A percentile compares a stretch with the other conserved stretches of the same genome.
These are phyloP conservation scores for Phytopythium oedochilum DNA, from an alignment of 352 stramenopile species.

Conservation along the genomic window DNA sequence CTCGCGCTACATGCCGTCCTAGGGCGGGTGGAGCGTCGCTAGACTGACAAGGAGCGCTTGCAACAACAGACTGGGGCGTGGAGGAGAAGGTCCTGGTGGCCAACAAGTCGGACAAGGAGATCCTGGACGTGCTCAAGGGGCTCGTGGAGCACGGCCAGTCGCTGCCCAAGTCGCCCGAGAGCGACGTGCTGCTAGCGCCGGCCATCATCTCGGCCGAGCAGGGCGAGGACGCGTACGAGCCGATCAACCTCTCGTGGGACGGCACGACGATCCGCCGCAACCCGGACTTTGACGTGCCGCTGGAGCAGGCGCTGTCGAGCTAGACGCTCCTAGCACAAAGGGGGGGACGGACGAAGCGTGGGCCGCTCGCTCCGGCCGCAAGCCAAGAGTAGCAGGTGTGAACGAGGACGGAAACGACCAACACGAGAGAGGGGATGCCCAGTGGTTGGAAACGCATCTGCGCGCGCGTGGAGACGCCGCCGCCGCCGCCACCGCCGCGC, in stretches of 20 bases:
- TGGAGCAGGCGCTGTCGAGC: slow-evolving; percentile 48
- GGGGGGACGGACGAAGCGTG: too few species aligned
- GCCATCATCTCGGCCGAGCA: slow-evolving; percentile 69
- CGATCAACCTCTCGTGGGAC: slow-evolving; percentile 85
- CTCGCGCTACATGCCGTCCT: too few species aligned
- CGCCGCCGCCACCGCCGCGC: too few species aligned
- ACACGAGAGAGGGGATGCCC: slow-evolving; percentile 15
- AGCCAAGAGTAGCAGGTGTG: slow-evolving; percentile 4
- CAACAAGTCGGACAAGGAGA: slow-evolving; percentile 84
- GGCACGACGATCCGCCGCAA: slow-evolving; percentile 75
- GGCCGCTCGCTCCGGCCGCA: background rate
- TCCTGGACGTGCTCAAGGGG: slow-evolving; percentile 66
- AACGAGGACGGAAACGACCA: slow-evolving; percentile 20
- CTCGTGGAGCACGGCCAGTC: slow-evolving; percentile 68
- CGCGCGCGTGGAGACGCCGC: too few species aligned
- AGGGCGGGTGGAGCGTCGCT: too few species aligned
- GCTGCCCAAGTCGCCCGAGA: slow-evolving; percentile 84
- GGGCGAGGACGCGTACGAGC: slow-evolving; percentile 70
- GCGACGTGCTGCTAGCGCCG: slow-evolving; percentile 63
- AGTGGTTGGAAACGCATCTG: slow-evolving; percentile 2
- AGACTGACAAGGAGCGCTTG: too few species aligned
- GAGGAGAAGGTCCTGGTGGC: slow-evolving; percentile 81
- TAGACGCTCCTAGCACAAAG: background rate
- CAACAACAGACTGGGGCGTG: slow-evolving; percentile 61
- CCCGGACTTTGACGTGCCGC: slow-evolving; percentile 75